A percentile compares a stretch with the other conserved stretches of the same genome.
phyloP scores from a whole-genome alignment of 1,284 basidiomycete genomes.

The Apiotrichum montevideense region DNA sequence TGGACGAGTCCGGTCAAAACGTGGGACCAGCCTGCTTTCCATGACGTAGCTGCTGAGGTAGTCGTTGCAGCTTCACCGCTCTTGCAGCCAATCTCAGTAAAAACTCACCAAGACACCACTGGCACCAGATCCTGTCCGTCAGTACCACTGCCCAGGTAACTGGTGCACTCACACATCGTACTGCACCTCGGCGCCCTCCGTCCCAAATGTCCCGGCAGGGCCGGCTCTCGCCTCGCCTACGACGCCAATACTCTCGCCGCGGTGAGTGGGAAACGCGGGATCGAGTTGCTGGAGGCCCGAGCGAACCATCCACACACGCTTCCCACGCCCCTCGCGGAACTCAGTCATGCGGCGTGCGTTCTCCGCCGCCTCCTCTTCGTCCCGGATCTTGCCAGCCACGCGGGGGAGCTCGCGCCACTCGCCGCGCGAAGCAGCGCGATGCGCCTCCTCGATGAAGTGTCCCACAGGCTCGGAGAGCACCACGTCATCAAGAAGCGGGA shows the following conservation, averaged over 20 bases:
- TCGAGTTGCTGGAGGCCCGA: conserved; percentile 73
- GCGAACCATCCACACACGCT: conserved; percentile 73
- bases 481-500: conserved; percentile 76
- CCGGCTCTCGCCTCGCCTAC: conserved; percentile 31
- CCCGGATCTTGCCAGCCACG: conserved; percentile 10
- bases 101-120: conserved; percentile 79
- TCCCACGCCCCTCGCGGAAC: conserved; percentile 45
- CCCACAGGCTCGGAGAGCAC: conserved; percentile 80
- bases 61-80: no score
- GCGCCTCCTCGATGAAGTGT: conserved; percentile 66
- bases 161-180: conserved; percentile 41
- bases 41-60: no score
- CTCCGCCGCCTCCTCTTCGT: conserved; percentile 21
- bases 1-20: neutral
- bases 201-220: conserved; percentile 23
- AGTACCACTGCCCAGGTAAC: conserved; percentile 44
- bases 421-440: conserved; percentile 48
- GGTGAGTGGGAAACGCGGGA: conserved; percentile 51
- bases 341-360: conserved; percentile 13
- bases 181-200: conserved; percentile 27
- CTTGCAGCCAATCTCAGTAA: neutral
- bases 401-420: conserved; percentile 59
- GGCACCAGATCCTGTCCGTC: conserved; percentile 66
- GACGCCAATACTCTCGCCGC: conserved; percentile 29
- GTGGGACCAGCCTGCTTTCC: no score